Evolutionary conservation across 1,284 basidiomycete genomes (phyloP).

Genomic region (Mycosarcoma mackinlayi): DNA sequence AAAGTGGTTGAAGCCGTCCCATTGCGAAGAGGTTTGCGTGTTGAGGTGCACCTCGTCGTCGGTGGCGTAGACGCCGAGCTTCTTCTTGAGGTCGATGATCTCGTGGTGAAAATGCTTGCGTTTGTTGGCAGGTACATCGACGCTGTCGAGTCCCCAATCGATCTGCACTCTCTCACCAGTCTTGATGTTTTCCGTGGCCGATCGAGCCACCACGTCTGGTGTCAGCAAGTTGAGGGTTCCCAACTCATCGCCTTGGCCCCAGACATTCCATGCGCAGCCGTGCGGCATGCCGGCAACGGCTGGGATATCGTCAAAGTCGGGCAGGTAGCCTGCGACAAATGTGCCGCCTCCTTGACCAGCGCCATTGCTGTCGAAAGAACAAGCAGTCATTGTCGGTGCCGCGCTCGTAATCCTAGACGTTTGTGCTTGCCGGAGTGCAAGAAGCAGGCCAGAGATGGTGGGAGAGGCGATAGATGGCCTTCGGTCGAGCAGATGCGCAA

Average conservation of each 20-base stretch:
- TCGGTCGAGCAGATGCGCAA: too few relatives aligned
- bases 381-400: not conserved
- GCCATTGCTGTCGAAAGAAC: constrained; percentile 1
- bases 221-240: constrained; percentile 44
- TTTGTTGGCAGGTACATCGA: constrained; percentile 36
- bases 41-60: constrained; percentile 48
- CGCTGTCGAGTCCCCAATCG: constrained; percentile 48
- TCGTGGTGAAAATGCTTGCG: constrained; percentile 32
- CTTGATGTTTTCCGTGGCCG: constrained; percentile 39
- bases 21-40: constrained; percentile 47
- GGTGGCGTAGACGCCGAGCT: constrained; percentile 42
- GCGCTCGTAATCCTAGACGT: not conserved
- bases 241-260: constrained; percentile 32
- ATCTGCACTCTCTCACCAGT: constrained; percentile 44
- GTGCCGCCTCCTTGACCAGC: constrained; percentile 1
- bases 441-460: too few relatives aligned
- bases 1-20: constrained; percentile 50
- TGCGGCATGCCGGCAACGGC: constrained; percentile 36
- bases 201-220: constrained; percentile 18
- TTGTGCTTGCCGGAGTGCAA: too few relatives aligned
- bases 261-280: constrained; percentile 46
- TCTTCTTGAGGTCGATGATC: constrained; percentile 38
- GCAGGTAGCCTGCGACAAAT: constrained; percentile 11
- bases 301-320: constrained; percentile 36
- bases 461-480: too few relatives aligned